Evolutionary conservation across 2,329 filamentous ascomycete species (phyloP).

Genomic region (Cryphonectria radicalis): DNA sequence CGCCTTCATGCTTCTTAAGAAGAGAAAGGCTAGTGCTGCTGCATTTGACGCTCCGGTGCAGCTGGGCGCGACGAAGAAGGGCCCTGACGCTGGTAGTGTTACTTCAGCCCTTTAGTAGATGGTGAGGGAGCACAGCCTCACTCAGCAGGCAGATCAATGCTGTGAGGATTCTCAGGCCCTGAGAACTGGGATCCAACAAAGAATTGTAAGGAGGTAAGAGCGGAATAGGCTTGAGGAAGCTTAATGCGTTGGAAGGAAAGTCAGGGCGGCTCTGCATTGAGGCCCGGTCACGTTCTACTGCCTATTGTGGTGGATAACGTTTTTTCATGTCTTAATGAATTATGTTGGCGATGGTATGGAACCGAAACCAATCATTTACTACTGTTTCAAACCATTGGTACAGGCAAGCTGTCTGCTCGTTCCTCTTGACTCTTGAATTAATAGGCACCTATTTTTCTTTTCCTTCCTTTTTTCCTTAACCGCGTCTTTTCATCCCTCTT

Average conservation of each 20-base stretch:
- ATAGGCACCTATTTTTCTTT: background rate
- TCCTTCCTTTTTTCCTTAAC: background rate
- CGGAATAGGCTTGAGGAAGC: background rate
- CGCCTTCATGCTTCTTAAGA: slow-evolving; percentile 37
- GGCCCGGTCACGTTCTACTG: background rate
- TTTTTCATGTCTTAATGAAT: slow-evolving; percentile 4
- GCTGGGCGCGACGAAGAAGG: slow-evolving; percentile 3
- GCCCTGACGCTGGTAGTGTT: slow-evolving; percentile 16
- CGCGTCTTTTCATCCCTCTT: background rate
- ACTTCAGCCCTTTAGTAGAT: slow-evolving; percentile 1
- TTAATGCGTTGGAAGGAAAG: background rate
- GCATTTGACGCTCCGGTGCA: background rate
- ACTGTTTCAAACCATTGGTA: background rate
- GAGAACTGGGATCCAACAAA: background rate
- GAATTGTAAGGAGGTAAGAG: background rate
- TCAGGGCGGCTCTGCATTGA: background rate
- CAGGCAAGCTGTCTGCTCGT: background rate
- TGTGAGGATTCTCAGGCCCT: background rate
- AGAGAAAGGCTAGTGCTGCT: slow-evolving; percentile 14
- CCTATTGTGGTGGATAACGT: background rate
- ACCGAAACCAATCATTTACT: background rate
- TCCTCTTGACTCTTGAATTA: background rate
- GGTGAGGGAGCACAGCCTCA: background rate
- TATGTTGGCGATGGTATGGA: background rate
- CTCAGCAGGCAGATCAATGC: no score